These are phyloP conservation scores for Bryum argenteum DNA, from an alignment of 225 moss, liverwort and hornwort genomes.

Conservation along the genomic window DNA sequence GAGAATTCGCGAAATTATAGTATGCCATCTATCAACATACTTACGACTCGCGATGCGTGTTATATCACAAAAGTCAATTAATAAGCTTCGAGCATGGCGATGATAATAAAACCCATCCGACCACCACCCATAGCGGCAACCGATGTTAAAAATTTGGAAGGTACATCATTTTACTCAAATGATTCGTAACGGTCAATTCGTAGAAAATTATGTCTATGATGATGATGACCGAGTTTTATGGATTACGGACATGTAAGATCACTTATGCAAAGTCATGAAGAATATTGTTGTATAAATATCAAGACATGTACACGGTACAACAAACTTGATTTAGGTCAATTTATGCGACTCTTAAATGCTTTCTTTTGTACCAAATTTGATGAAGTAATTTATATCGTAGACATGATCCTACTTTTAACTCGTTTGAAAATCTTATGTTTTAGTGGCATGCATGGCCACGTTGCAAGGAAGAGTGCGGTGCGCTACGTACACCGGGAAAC, in stretches of 20 bases:
- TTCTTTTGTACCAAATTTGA: not conserved
- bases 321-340: too few species aligned
- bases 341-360: too few species aligned
- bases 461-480: slow-evolving; percentile 49
- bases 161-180: slow-evolving; percentile 12
- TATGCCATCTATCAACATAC: too few species aligned
- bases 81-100: slow-evolving; percentile 11
- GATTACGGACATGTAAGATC: too few species aligned
- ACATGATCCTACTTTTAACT: not conserved
- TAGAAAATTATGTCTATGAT: too few species aligned
- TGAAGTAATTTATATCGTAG: not conserved
- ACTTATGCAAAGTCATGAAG: not conserved
- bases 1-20: too few species aligned
- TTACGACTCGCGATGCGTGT: not conserved
- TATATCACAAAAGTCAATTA: not conserved
- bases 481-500: slow-evolving; percentile 39
- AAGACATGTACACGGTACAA: too few species aligned
- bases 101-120: slow-evolving; percentile 37
- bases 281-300: not conserved
- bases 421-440: not conserved
- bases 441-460: slow-evolving; percentile 55
- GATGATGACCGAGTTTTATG: too few species aligned
- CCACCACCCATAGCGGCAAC: slow-evolving; percentile 31
- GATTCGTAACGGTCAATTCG: too few species aligned
- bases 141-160: slow-evolving; percentile 38